Base-by-base conservation (phyloP, 2,329 filamentous ascomycete species). In the Colletotrichum sojae region DNA sequence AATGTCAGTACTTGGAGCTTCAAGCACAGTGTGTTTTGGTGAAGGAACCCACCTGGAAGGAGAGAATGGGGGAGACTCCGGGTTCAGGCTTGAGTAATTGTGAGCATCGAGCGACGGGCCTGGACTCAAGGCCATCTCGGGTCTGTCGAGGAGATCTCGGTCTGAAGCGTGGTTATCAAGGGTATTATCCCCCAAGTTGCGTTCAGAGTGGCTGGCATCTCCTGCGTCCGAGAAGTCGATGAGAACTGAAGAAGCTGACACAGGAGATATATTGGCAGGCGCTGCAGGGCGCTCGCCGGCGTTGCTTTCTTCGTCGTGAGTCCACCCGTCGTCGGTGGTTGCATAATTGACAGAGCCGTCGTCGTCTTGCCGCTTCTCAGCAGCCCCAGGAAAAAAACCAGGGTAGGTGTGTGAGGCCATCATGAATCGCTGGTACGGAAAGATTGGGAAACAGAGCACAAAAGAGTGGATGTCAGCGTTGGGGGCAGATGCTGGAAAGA, bases 291-390 rank as follows among this genome's bases (percentile, higher is more conserved):
- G 20, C 5, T 49, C 36, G n/a, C 51, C 39, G 8, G 36, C 16
- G 22, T 56, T 45, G 16, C 51, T 61, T 13, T 25, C 15, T 4
- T 52, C 67, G n/a, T 66, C 63, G 31, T 54, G 31, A 13, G 39
- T 51, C 53, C 53, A 67, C 10, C 67, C 67, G 18, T 69, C n/a
- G 39, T 69, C 67, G 22, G 67, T 69, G 5, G 40, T 49, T 20
- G 49, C 67, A 25, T 69, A 69, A 3, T 45, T 15, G 6, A 57
- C 56, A 9, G 56, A 55, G 5, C 22, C 18, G 6, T 39, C 25
- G 16, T 60, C 62, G 6, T 25, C 18, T 5, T 53, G 48, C 20
- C 57, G 31, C 5, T 36, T 36, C 31, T 36, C 31, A 36, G 31
- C 31, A 36, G 31, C 8, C 4, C 31, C 31, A 10, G 31, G 31